Conservation (phyloP, 768 basidiomycete genomes). For the Mycena metata region DNA sequence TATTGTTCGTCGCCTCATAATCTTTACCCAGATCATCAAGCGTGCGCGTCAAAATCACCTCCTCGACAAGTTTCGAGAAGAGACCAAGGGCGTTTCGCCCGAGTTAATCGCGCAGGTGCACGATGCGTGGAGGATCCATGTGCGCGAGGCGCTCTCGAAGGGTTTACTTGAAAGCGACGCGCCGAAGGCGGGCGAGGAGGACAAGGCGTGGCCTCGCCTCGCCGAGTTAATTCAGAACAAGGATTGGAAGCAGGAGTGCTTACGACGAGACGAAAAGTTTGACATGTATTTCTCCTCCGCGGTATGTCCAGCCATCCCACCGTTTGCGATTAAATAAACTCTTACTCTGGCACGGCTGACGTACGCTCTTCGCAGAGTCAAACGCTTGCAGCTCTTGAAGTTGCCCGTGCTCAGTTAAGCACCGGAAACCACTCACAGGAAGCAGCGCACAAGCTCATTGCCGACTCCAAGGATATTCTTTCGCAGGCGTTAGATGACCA, state of each 20-base stretch:
- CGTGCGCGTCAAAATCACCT: conserved; percentile 88
- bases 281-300: conserved; percentile 88
- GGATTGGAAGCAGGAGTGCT: conserved; percentile 77
- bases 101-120: conserved; percentile 69
- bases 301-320: conserved; percentile 58
- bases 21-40: conserved; percentile 83
- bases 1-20: conserved; percentile 6
- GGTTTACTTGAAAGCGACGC: conserved; percentile 67
- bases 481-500: conserved; percentile 79
- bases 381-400: conserved; percentile 64
- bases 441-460: conserved; percentile 70
- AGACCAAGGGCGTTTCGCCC: conserved; percentile 67
- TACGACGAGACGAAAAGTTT: conserved; percentile 91
- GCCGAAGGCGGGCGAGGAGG: conserved; percentile 64
- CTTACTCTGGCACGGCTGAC: conserved; percentile 35
- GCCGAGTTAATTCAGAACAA: conserved; percentile 63
- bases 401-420: conserved; percentile 60
- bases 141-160: conserved; percentile 73
- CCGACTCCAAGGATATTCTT: conserved; percentile 83
- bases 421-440: conserved; percentile 57
- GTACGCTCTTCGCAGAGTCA: conserved; percentile 56
- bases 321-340: conserved; percentile 32
- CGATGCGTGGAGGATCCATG: conserved; percentile 76
- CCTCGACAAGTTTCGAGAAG: conserved; percentile 69
- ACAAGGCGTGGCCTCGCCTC: conserved; percentile 68